Percentiles rank a stretch among this genome's conserved stretches.
Conservation (phyloP, 2,329 filamentous ascomycete species). For the Polychaeton citri region DNA sequence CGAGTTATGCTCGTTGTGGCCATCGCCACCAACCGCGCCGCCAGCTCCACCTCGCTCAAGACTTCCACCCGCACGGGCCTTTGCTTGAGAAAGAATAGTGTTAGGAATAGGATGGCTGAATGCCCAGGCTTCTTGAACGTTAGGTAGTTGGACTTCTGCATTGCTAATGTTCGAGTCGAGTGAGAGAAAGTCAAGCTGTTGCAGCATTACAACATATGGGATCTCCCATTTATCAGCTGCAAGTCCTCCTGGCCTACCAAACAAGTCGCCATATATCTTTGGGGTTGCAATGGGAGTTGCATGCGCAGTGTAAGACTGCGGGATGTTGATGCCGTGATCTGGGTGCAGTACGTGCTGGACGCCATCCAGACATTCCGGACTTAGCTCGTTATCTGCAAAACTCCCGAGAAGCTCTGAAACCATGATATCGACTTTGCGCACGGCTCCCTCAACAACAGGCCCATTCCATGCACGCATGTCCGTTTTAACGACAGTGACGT, state of each 20-base stretch:
- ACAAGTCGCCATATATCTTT: constrained; percentile 69
- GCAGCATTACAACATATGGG: constrained; percentile 88
- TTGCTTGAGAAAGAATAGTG: constrained; percentile 42
- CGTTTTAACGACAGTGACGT: constrained; percentile 80
- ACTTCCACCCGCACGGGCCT: constrained; percentile 47
- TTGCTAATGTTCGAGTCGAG: constrained; percentile 39
- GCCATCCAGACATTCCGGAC: constrained; percentile 89
- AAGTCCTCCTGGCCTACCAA: constrained; percentile 40
- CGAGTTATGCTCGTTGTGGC: constrained; percentile 82
- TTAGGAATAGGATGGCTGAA: constrained; percentile 63
- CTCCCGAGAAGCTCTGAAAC: constrained; percentile 90
- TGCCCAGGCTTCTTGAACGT: constrained; percentile 67
- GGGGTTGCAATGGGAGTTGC: constrained; percentile 85
- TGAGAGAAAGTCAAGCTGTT: constrained; percentile 75
- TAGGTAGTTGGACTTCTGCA: constrained; percentile 33
- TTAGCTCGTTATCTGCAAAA: constrained; percentile 94
- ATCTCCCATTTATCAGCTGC: constrained; percentile 72
- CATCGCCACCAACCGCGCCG: constrained; percentile 60
- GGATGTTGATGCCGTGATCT: constrained; percentile 80
- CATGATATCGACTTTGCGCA: constrained; percentile 73
- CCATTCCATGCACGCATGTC: constrained; percentile 97
- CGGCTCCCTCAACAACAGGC: constrained; percentile 42
- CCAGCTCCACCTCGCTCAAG: constrained; percentile 55
- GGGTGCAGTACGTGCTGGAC: constrained; percentile 80
- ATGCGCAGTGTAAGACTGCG: constrained; percentile 83